Conservation (phyloP, 805 yeast species). For the Candida jianshihensis region DNA sequence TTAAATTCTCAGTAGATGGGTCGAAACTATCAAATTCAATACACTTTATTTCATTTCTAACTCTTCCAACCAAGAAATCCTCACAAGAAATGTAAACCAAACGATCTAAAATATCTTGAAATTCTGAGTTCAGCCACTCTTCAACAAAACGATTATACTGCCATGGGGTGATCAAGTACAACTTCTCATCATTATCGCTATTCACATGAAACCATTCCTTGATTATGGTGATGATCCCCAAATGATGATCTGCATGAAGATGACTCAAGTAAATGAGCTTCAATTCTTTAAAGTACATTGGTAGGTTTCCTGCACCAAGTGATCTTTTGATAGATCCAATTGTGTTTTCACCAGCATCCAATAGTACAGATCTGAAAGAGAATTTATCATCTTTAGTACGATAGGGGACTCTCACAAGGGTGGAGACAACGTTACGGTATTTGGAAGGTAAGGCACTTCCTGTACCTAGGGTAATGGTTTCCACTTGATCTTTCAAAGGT, state of each 20-base stretch:
- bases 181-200: slow-evolving; percentile 29
- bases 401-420: slow-evolving; percentile 65
- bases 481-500: slow-evolving; percentile 45
- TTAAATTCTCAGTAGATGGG: not conserved
- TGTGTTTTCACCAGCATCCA: slow-evolving; percentile 97
- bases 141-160: slow-evolving; percentile 56
- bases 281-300: slow-evolving; percentile 50
- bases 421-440: slow-evolving; percentile 79
- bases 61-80: slow-evolving; percentile 37
- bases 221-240: slow-evolving; percentile 71
- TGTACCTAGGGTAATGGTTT: slow-evolving; percentile 78
- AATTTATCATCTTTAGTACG: slow-evolving; percentile 11
- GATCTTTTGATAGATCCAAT: slow-evolving; percentile 62
- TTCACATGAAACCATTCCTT: slow-evolving; percentile 54
- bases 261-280: slow-evolving; percentile 71
- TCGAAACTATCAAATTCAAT: slow-evolving; percentile 20
- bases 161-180: slow-evolving; percentile 71
- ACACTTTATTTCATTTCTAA: slow-evolving; percentile 25
- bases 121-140: slow-evolving; percentile 60
- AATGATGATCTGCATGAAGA: slow-evolving; percentile 94
- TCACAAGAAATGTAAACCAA: slow-evolving; percentile 55
- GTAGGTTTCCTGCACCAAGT: slow-evolving; percentile 40
- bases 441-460: slow-evolving; percentile 88
- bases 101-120: slow-evolving; percentile 30
- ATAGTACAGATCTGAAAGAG: slow-evolving; percentile 40